Conservation (phyloP, 306 rosid genomes). For the Acacia crassicarpa region DNA sequence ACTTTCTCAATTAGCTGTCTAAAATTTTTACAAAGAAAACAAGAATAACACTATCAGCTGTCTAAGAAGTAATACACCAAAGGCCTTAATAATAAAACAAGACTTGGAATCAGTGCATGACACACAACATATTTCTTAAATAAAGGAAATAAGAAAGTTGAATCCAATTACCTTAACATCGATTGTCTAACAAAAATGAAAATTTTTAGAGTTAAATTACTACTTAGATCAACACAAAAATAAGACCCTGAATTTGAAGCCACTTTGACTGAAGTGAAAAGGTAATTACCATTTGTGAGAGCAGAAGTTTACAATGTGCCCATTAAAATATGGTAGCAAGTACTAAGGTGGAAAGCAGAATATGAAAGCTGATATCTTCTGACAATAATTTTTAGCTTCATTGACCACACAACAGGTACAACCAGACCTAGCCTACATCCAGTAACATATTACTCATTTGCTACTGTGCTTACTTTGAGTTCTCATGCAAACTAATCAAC, state of each 20-base stretch:
- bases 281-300: background rate
- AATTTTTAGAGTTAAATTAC: background rate
- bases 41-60: background rate
- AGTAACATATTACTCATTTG: background rate
- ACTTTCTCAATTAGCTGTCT: constrained; percentile 48
- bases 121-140: background rate
- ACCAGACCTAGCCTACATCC: background rate
- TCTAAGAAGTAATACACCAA: constrained; percentile 8
- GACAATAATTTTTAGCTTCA: background rate
- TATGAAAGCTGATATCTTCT: background rate
- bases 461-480: background rate
- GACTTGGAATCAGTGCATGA: background rate
- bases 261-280: background rate
- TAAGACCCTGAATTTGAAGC: constrained; percentile 5
- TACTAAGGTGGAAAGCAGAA: background rate
- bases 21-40: constrained; percentile 25
- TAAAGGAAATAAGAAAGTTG: background rate
- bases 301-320: background rate
- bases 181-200: too few relatives aligned
- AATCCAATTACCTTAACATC: background rate
- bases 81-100: background rate
- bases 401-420: background rate
- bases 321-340: background rate
- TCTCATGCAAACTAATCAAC: constrained; percentile 2
- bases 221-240: background rate